Base-by-base conservation (phyloP, 495 filamentous ascomycete species). In the Aspergillus leporis region DNA sequence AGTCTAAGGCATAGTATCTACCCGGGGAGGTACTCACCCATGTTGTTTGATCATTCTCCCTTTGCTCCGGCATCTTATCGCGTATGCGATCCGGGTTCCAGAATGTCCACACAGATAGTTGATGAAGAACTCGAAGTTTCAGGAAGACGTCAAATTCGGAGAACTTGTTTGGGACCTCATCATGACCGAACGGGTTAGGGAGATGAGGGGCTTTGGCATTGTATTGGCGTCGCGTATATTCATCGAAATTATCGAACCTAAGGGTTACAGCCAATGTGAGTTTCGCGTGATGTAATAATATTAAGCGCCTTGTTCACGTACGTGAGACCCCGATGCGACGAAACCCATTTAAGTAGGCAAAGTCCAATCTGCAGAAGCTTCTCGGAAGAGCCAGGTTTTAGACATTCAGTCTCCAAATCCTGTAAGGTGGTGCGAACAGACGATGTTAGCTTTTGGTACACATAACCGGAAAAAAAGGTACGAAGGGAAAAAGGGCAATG, bases 221-320 rank as follows among this genome's bases (percentile, higher is more conserved):
- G 74, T 91, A 98, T 73, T 97, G 93, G 53, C 91, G 86, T 61
- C 91, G 86, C 48, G 93, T 90, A 60, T 97, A 96, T 69, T 98
- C 92, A 69, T 98, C 92, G 63, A 98, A 98, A 48, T 93, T 85
- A 8, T 93, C 93, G 23, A 80, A 86, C 3, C 93, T 97, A 61
- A 36, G 55, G 31, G 4, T 21, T 14, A 51, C 14, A 7, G n/a
- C 19, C 28, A 49, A 4, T 16, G 45, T 56, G 32, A 59, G 63
- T 9, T 53, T 14, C 34, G 22, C 22, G 31, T 6, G 19, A 34
- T 51, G 7, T 14, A 10, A n/a, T n/a, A n/a, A 19, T 4, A 46
- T 6, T 14, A 7, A 16, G 21, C 10, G 13, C 7, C 22, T 2
- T 32, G 54, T 9, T 23, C 23, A 82, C 91, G 62, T 86, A 94